Conservation (phyloP, 345 rosid species). For the Populus euphratica region DNA sequence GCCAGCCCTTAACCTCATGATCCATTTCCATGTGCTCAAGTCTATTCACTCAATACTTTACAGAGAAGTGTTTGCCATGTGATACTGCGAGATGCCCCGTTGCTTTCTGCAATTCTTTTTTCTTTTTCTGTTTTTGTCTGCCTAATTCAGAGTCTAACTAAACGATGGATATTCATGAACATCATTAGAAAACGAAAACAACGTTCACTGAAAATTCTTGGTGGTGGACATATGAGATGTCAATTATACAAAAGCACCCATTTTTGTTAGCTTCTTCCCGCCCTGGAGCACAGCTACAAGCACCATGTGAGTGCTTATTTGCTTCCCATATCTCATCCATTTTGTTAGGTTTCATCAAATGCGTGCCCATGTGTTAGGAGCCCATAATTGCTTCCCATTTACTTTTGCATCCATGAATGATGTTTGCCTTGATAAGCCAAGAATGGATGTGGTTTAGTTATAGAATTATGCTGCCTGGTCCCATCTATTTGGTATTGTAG, state of each 20-base stretch:
- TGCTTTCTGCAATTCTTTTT: constrained; percentile 1
- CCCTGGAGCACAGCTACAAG: background rate
- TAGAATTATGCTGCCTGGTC: no score
- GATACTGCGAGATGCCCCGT: constrained; percentile 12
- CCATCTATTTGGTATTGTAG: no score
- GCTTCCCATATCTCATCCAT: background rate
- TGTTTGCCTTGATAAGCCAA: no score
- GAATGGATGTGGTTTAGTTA: no score
- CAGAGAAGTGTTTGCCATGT: background rate
- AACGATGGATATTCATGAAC: background rate
- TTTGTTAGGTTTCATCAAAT: constrained; percentile 1
- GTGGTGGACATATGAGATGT: background rate
- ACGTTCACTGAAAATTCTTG: background rate
- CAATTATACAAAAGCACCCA: background rate
- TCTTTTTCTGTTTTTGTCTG: background rate
- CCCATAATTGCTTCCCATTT: constrained; percentile 10
- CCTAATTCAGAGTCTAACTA: background rate
- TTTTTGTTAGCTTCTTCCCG: background rate
- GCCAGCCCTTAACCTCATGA: background rate
- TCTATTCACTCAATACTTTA: background rate
- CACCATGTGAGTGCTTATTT: background rate
- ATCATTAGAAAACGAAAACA: background rate
- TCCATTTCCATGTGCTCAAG: constrained; percentile 9
- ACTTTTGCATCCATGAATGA: background rate
- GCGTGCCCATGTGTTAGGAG: constrained; percentile 11